Percentiles rank a stretch among this genome's conserved stretches.
Evolutionary conservation across 192 early-diverging fungal genomes (phyloP).

Genomic region (Coemansia sp.): DNA sequence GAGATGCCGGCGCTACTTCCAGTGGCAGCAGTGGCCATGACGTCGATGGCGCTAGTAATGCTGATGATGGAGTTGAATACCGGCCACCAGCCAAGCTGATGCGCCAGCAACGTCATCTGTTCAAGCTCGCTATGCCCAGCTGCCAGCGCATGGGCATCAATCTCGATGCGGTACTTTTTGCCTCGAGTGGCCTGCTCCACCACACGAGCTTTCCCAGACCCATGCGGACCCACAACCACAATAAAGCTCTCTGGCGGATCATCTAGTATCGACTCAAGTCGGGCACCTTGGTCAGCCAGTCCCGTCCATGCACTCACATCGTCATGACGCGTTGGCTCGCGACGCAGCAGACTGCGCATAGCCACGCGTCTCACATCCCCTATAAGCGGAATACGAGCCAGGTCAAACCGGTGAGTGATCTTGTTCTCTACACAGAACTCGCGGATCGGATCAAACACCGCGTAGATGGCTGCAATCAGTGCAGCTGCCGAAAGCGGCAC

Average conservation of each 20-base stretch:
- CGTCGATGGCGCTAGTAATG: conserved; percentile 73
- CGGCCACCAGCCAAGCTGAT: conserved; percentile 89
- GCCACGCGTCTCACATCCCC: conserved; percentile 37
- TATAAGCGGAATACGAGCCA: conserved; percentile 39
- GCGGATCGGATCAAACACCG: conserved; percentile 86
- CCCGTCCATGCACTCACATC: conserved; percentile 46
- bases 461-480: conserved; percentile 72
- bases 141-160: conserved; percentile 76
- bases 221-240: conserved; percentile 80
- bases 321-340: conserved; percentile 10
- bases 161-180: conserved; percentile 70
- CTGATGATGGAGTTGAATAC: conserved; percentile 78
- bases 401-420: conserved; percentile 75
- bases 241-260: conserved; percentile 75
- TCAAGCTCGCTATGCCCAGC: conserved; percentile 70
- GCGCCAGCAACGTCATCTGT: conserved; percentile 71
- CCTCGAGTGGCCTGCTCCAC: conserved; percentile 67
- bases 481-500: conserved; percentile 74
- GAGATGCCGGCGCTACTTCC: conserved; percentile 85
- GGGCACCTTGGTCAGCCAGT: conserved; percentile 35
- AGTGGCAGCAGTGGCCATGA: conserved; percentile 81
- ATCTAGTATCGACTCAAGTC: conserved; percentile 48
- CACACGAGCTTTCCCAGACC: conserved; percentile 75
- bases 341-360: conserved; percentile 33
- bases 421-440: conserved; percentile 85